These are phyloP conservation scores for Fusarium sororula DNA, from an alignment of 2,329 filamentous ascomycete genomes.

Conservation along the genomic window DNA sequence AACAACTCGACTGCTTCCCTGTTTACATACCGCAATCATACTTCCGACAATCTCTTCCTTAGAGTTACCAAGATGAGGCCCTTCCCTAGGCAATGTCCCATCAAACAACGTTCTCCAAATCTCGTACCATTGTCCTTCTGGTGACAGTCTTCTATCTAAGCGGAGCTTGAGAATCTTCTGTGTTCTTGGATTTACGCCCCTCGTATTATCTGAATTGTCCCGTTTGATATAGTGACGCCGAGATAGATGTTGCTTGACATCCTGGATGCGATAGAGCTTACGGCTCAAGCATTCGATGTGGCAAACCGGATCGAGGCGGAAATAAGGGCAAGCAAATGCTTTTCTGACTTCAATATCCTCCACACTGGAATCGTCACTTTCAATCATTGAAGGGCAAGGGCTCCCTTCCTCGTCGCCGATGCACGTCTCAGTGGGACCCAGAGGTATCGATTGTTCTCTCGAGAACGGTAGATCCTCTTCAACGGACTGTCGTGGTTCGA, in stretches of 20 bases:
- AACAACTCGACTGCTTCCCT: not conserved
- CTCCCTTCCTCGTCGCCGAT: not conserved
- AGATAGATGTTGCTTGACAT: not conserved
- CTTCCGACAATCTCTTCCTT: not conserved
- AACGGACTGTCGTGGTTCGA: accelerated
- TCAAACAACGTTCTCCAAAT: not conserved
- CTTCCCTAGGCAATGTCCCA: not conserved
- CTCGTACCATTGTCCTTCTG: not conserved
- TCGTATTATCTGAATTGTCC: not conserved
- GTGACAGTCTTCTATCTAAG: not conserved
- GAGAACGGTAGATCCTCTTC: not conserved
- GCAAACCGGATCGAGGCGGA: not conserved
- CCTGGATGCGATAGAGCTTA: not conserved
- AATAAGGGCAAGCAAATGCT: not conserved
- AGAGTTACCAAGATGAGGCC: not conserved
- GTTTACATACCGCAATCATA: not conserved
- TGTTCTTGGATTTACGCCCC: not conserved
- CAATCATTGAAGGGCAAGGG: accelerated
- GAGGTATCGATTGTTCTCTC: not conserved
- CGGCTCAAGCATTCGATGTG: not conserved
- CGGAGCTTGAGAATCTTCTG: not conserved
- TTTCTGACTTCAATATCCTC: no score
- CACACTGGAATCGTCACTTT: not conserved
- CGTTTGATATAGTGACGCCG: not conserved
- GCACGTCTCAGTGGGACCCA: accelerated